phyloP scores from a whole-genome alignment of 2,329 filamentous ascomycete genomes.

The Orbilia blumenaviensis region DNA sequence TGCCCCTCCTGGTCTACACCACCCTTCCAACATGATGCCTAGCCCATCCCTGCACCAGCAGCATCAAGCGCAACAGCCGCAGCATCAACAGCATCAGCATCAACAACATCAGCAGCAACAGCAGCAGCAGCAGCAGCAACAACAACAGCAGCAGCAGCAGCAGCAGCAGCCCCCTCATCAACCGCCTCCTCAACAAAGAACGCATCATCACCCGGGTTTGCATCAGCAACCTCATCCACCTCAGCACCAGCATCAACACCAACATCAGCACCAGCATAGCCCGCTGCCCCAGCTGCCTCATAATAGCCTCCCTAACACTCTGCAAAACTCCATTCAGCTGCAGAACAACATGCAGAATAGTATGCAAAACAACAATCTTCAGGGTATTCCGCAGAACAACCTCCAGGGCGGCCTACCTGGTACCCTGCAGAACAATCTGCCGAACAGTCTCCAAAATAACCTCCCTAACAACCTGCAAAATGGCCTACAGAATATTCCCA shows the following conservation, averaged over 20 bases:
- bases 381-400: slow-evolving; percentile 22
- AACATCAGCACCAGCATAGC: slow-evolving; percentile 52
- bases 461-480: slow-evolving; percentile 20
- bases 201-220: slow-evolving; percentile 55
- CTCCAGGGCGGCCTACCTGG: slow-evolving; percentile 18
- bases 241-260: slow-evolving; percentile 54
- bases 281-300: slow-evolving; percentile 43
- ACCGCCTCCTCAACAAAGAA: slow-evolving; percentile 55
- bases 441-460: slow-evolving; percentile 24
- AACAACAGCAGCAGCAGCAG: slow-evolving; percentile 51
- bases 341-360: slow-evolving; percentile 29
- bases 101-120: slow-evolving; percentile 54
- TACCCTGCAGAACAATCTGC: slow-evolving; percentile 27
- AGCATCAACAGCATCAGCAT: slow-evolving; percentile 46
- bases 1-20: slow-evolving; percentile 39
- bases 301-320: slow-evolving; percentile 28
- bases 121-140: slow-evolving; percentile 54
- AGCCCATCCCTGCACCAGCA: slow-evolving; percentile 55
- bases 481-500: slow-evolving; percentile 20
- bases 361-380: slow-evolving; percentile 39
- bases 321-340: slow-evolving; percentile 36
- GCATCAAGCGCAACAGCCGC: slow-evolving; percentile 54
- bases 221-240: slow-evolving; percentile 56
- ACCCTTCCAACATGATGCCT: slow-evolving; percentile 51
- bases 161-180: slow-evolving; percentile 55